Evolutionary conservation across 495 filamentous ascomycete genomes (phyloP).

Genomic region (Saxophila tyrrhenica): DNA sequence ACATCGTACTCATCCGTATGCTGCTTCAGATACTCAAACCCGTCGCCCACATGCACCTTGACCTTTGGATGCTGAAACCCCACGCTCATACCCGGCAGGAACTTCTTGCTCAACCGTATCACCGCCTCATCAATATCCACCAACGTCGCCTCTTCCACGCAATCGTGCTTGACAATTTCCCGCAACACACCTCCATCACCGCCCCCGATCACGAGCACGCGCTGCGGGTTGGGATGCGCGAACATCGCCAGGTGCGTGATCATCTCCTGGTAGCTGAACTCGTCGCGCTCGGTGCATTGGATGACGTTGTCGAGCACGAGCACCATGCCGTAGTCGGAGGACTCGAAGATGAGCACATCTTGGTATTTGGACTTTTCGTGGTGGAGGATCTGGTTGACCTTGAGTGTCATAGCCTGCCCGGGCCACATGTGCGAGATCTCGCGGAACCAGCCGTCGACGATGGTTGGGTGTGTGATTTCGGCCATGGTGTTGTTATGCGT

Average conservation of each 20-base stretch:
- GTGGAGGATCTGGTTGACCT: slow-evolving; percentile 93
- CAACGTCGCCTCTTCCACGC: slow-evolving; percentile 76
- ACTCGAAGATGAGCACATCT: slow-evolving; percentile 96
- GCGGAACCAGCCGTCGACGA: slow-evolving; percentile 97
- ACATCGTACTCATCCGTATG: slow-evolving; percentile 95
- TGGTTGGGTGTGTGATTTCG: slow-evolving; percentile 50
- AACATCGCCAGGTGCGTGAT: slow-evolving; percentile 98
- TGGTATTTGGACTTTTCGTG: slow-evolving; percentile 99
- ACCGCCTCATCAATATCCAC: slow-evolving; percentile 99
- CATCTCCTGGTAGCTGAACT: slow-evolving; percentile 98
- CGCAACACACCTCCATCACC: slow-evolving; percentile 95
- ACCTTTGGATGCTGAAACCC: slow-evolving; percentile 89
- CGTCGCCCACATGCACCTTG: slow-evolving; percentile 84
- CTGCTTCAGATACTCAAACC: slow-evolving; percentile 91
- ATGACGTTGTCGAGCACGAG: slow-evolving; percentile 99
- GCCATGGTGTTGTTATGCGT: slow-evolving; percentile 25
- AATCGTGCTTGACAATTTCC: slow-evolving; percentile 96
- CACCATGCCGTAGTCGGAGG: slow-evolving; percentile 88
- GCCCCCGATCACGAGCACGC: slow-evolving; percentile 94
- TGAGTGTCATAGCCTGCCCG: slow-evolving; percentile 96
- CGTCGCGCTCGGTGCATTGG: slow-evolving; percentile 94
- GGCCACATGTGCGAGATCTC: slow-evolving; percentile 98
- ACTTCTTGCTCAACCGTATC: slow-evolving; percentile 96
- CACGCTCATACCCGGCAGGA: slow-evolving; percentile 86
- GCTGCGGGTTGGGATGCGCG: slow-evolving; percentile 94